Percentiles rank a stretch among this genome's conserved stretches.
Evolutionary conservation across 208 protist species (phyloP).

Genomic region (Naegleria gruberi): DNA sequence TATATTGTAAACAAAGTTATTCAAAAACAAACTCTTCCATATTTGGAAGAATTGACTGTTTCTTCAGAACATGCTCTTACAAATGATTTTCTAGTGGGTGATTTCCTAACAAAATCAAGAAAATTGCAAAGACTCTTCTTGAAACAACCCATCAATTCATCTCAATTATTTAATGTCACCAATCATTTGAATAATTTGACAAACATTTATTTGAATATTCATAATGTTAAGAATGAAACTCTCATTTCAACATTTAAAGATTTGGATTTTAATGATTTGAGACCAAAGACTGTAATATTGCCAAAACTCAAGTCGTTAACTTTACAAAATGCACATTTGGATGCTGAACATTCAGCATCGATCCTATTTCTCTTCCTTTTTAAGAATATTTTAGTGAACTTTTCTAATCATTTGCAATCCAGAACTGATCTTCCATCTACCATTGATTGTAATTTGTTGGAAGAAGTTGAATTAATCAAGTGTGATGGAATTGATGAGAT

Average conservation of each 20-base stretch:
- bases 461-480: neutral
- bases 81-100: too few species aligned
- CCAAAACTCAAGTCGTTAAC: neutral
- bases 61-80: neutral
- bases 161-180: neutral
- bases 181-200: neutral
- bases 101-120: neutral
- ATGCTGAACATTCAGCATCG: neutral
- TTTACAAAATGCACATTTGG: neutral
- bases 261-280: neutral
- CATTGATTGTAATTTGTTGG: neutral
- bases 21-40: neutral
- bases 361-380: neutral
- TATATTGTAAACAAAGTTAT: neutral
- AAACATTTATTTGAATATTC: neutral
- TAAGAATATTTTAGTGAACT: neutral
- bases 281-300: neutral
- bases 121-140: neutral
- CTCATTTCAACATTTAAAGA: neutral
- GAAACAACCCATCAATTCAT: neutral
- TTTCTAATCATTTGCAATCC: neutral
- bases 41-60: neutral
- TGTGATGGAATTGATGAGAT: neutral
- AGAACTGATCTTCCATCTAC: neutral
- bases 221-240: neutral